Percentiles rank a stretch among this genome's conserved stretches.
These are phyloP conservation scores for Talaromyces liani DNA, from an alignment of 495 filamentous ascomycete genomes.

Conservation along the genomic window DNA sequence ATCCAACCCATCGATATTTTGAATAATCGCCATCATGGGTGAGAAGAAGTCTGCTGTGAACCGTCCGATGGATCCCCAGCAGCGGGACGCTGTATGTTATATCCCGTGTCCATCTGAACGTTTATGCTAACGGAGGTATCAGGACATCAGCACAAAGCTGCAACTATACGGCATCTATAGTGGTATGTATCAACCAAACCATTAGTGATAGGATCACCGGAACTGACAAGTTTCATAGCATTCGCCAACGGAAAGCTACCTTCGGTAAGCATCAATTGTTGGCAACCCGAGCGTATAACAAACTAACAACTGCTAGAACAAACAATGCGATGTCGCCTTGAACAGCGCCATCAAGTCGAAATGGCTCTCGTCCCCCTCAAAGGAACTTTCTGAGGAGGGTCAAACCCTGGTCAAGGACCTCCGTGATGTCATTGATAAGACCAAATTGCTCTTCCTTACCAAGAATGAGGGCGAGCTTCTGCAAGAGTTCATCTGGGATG, in stretches of 20 bases:
- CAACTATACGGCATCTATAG: constrained; percentile 89
- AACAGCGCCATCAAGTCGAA: constrained; percentile 71
- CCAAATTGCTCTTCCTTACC: constrained; percentile 78
- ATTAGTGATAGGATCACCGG: background rate
- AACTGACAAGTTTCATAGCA: constrained; percentile 34
- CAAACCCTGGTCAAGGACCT: constrained; percentile 68
- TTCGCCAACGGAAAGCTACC: constrained; percentile 88
- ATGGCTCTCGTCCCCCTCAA: constrained; percentile 61
- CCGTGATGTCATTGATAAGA: constrained; percentile 75
- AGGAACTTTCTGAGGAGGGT: constrained; percentile 77
- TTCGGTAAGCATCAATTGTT: background rate
- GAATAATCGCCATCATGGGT: constrained; percentile 28
- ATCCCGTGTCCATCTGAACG: background rate
- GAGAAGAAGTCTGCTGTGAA: constrained; percentile 43
- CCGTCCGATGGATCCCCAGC: constrained; percentile 46
- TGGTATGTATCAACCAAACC: constrained; percentile 36
- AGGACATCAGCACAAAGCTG: constrained; percentile 86
- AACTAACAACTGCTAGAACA: constrained; percentile 46
- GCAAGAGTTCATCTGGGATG: constrained; percentile 96
- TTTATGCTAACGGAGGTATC: constrained; percentile 10
- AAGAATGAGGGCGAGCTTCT: constrained; percentile 94
- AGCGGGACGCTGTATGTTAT: background rate
- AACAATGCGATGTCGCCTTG: constrained; percentile 90
- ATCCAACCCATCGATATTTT: background rate
- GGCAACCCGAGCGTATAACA: background rate